These are phyloP conservation scores for Paraleonurus japonicus DNA, from an alignment of 257 asterid species.

Conservation along the genomic window DNA sequence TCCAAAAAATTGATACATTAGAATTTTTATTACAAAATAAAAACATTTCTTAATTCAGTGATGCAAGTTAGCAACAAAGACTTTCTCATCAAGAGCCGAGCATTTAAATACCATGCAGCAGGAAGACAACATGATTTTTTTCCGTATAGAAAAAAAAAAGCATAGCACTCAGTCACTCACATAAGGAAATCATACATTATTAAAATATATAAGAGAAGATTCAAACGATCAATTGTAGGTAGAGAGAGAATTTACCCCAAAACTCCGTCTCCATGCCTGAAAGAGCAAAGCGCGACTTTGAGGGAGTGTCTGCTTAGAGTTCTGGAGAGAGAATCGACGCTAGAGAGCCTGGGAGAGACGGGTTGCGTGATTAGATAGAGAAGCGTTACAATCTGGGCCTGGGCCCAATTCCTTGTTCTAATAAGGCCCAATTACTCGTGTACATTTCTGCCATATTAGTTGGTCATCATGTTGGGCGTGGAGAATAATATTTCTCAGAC, in stretches of 20 bases:
- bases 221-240: background rate
- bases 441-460: no score
- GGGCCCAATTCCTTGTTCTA: no score
- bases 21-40: background rate
- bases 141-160: background rate
- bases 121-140: background rate
- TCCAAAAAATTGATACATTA: background rate
- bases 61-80: background rate
- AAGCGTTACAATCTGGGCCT: no score
- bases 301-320: slow-evolving; percentile 23
- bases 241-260: slow-evolving; percentile 19
- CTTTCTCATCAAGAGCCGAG: background rate
- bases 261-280: slow-evolving; percentile 5
- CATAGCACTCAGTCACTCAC: background rate
- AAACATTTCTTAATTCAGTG: background rate
- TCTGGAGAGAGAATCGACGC: background rate
- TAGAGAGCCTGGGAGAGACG: background rate
- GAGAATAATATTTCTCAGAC: no score
- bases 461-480: no score
- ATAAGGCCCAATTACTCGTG: no score
- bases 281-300: slow-evolving; percentile 18
- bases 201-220: background rate
- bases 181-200: background rate
- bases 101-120: no score
- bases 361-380: no score